Conservation (phyloP, 2,329 filamentous ascomycete species). For the Aureobasidium uvarum region DNA sequence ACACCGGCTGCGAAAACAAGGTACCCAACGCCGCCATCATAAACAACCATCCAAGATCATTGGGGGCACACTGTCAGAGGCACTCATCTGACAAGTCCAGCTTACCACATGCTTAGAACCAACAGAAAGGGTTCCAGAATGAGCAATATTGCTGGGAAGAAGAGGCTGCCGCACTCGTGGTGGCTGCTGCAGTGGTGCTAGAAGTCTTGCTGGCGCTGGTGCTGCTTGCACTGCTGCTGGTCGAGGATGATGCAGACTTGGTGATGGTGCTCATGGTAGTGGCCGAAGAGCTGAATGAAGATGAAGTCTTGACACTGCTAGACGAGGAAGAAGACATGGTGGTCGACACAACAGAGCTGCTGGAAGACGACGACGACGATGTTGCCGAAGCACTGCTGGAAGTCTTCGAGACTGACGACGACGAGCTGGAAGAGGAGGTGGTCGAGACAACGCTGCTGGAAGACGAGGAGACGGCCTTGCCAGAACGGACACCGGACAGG, state of each 20-base stretch:
- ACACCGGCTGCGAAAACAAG: not conserved
- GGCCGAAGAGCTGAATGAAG: slow-evolving; percentile 14
- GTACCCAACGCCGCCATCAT: not conserved
- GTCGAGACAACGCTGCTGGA: slow-evolving; percentile 22
- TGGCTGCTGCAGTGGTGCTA: not conserved
- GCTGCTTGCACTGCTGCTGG: not conserved
- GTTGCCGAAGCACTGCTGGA: not conserved
- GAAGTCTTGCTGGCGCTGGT: slow-evolving; percentile 7
- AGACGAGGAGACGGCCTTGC: slow-evolving; percentile 20
- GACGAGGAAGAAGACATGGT: slow-evolving; percentile 24
- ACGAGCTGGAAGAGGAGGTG: not conserved
- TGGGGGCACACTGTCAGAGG: not conserved
- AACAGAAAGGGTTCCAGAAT: not conserved
- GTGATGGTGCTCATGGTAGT: slow-evolving; percentile 11
- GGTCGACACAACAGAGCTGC: slow-evolving; percentile 26
- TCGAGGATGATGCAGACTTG: slow-evolving; percentile 11
- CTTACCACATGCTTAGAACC: not conserved
- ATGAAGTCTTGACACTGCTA: not conserved
- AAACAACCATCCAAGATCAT: not conserved
- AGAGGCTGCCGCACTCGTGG: not conserved
- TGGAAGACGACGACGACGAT: not conserved
- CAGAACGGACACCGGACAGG: slow-evolving; percentile 25
- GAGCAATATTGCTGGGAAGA: not conserved
- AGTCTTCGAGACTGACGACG: not conserved
- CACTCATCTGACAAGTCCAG: not conserved